Conservation (phyloP, 208 protist species). For the Strigomonas culicis region DNA sequence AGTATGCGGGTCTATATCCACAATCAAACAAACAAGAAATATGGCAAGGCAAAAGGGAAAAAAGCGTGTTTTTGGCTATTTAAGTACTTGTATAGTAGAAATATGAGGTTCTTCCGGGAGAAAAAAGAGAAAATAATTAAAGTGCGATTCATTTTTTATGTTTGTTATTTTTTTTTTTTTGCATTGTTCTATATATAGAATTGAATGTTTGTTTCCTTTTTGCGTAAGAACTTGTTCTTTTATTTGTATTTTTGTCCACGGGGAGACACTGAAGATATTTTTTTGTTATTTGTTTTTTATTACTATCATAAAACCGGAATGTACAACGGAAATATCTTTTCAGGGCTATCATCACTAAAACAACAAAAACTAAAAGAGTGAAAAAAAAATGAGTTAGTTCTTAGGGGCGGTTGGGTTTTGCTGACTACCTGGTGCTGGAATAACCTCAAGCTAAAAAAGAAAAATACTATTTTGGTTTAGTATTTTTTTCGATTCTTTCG, state of each 20-base stretch:
- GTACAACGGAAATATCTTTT: background rate
- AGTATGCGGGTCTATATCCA: no score
- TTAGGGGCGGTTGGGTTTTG: no score
- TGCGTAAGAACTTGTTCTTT: background rate
- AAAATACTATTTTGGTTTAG: no score
- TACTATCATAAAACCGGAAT: background rate
- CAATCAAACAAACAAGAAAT: constrained; percentile 3
- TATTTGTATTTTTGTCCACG: background rate
- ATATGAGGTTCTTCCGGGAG: no score
- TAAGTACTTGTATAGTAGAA: no score
- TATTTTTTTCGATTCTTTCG: background rate
- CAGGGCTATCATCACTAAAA: background rate
- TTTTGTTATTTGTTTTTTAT: background rate
- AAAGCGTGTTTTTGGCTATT: no score
- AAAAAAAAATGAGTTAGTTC: constrained; percentile 17
- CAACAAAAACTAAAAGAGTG: constrained; percentile 12
- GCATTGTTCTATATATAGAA: background rate
- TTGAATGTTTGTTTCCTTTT: background rate
- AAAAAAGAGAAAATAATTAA: constrained; percentile 1
- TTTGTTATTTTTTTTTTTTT: background rate
- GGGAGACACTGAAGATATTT: background rate
- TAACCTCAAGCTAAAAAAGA: no score
- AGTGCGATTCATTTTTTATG: background rate
- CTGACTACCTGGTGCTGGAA: no score
- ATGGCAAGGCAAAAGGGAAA: background rate